Percentiles rank a stretch among this genome's conserved stretches.
These are phyloP conservation scores for Juglanconis oblonga DNA, from an alignment of 2,329 filamentous ascomycete species.

Conservation along the genomic window DNA sequence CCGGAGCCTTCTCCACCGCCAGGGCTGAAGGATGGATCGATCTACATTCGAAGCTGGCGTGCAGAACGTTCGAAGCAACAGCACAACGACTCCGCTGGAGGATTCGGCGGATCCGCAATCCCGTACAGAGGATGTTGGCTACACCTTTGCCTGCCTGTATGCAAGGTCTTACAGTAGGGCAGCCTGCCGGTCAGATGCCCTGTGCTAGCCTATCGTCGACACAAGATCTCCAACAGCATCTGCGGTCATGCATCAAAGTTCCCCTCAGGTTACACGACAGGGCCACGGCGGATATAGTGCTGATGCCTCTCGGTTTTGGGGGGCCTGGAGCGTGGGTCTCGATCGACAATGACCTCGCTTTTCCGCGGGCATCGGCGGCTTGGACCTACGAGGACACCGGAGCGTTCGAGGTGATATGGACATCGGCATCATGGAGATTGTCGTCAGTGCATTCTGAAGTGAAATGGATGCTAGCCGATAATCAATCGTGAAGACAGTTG, in stretches of 20 bases:
- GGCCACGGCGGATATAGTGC: neutral
- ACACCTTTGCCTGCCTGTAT: neutral
- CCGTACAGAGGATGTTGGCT: neutral
- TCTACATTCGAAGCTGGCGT: neutral
- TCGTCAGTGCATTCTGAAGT: neutral
- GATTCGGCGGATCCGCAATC: neutral
- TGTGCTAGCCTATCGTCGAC: neutral
- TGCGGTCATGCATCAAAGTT: neutral
- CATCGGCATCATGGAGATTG: neutral
- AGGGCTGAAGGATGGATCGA: conserved; percentile 11
- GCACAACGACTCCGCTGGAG: neutral
- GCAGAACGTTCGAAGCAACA: neutral
- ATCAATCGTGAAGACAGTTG: neutral
- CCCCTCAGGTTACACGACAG: neutral
- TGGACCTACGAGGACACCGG: neutral
- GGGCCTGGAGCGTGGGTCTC: neutral
- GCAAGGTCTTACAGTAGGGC: neutral
- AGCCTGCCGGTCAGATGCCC: neutral
- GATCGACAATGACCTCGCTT: neutral
- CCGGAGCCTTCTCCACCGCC: conserved; percentile 1
- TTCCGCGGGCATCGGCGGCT: neutral
- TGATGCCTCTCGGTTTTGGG: neutral
- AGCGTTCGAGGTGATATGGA: neutral
- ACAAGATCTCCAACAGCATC: neutral
- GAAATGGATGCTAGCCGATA: neutral